Evolutionary conservation across 2,329 filamentous ascomycete species (phyloP).

Genomic region (Coniochaeta ligniaria): DNA sequence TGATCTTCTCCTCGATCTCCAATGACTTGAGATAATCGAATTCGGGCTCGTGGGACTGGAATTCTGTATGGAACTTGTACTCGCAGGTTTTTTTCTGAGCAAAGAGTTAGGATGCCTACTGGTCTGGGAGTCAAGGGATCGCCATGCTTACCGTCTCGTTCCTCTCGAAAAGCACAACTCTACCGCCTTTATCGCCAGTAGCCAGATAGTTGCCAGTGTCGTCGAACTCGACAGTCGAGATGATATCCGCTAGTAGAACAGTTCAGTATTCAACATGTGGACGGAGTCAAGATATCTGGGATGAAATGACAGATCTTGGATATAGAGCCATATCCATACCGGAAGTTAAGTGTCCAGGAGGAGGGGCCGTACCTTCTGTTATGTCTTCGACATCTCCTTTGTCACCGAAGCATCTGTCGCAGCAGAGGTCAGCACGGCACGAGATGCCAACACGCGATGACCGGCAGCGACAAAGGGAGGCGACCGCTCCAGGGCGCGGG

Average conservation of each 20-base stretch:
- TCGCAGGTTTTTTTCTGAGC: constrained; percentile 98
- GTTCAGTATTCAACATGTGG: background rate
- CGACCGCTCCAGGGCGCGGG: background rate
- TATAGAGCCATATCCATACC: constrained; percentile 9
- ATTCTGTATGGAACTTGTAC: constrained; percentile 99
- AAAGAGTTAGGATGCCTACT: constrained; percentile 22
- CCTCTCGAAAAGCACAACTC: constrained; percentile 80
- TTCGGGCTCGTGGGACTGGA: constrained; percentile 98
- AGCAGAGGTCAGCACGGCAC: background rate
- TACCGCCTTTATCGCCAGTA: constrained; percentile 82
- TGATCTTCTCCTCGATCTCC: constrained; percentile 99
- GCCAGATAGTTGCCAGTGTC: constrained; percentile 85
- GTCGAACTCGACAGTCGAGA: constrained; percentile 86
- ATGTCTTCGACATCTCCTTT: constrained; percentile 99
- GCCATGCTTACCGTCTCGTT: constrained; percentile 77
- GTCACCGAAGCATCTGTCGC: constrained; percentile 87
- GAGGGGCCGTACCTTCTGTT: constrained; percentile 67
- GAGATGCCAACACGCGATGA: background rate
- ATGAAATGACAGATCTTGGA: constrained; percentile 15
- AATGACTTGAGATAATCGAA: constrained; percentile 99
- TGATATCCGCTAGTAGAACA: constrained; percentile 65
- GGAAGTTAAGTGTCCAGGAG: background rate
- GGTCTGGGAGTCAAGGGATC: background rate
- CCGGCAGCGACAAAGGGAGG: background rate
- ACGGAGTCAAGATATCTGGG: constrained; percentile 4